Percentiles rank a stretch among this genome's conserved stretches.
Evolutionary conservation across 306 rosid species (phyloP).

Genomic region (Pyrus bretschneideri): DNA sequence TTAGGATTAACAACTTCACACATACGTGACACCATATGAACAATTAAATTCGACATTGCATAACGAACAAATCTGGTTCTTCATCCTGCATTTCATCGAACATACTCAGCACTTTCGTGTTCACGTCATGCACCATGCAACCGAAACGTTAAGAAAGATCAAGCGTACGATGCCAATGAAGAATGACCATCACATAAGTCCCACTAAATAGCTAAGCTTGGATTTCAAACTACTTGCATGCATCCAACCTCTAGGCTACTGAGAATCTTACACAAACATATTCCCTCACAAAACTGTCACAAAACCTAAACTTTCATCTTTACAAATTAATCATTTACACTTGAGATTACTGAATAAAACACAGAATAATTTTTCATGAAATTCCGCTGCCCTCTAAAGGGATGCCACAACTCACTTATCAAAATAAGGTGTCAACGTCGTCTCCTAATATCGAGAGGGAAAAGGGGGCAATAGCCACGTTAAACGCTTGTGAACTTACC

Average conservation of each 20-base stretch:
- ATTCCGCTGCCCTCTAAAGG: background rate
- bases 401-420: constrained; percentile 7
- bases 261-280: background rate
- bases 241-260: background rate
- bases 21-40: background rate
- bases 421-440: constrained; percentile 27
- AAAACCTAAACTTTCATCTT: constrained; percentile 11
- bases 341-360: background rate
- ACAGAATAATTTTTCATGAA: background rate
- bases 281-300: constrained; percentile 4
- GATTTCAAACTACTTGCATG: background rate
- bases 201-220: background rate
- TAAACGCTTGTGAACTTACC: constrained; percentile 38
- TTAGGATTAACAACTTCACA: background rate
- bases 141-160: background rate
- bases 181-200: background rate
- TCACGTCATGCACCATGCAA: background rate
- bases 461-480: constrained; percentile 54
- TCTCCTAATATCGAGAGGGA: constrained; percentile 43
- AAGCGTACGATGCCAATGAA: background rate
- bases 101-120: background rate
- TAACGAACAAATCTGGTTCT: background rate
- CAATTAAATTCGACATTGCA: background rate
- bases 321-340: constrained; percentile 14
- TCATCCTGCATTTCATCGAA: background rate